phyloP scores from a whole-genome alignment of 805 yeast genomes.

The Kuraishia hungarica region DNA sequence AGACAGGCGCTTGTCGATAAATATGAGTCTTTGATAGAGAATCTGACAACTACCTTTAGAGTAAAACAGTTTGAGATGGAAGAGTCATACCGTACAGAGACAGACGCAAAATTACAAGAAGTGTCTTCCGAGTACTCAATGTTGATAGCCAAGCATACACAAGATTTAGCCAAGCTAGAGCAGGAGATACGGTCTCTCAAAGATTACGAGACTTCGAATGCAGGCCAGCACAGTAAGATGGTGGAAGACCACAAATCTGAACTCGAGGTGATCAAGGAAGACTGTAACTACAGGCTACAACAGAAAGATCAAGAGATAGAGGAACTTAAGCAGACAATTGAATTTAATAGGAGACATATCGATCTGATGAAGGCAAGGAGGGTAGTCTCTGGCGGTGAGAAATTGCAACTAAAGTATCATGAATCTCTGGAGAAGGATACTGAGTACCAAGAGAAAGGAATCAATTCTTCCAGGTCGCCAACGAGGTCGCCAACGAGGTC shows the following conservation, averaged over 20 bases:
- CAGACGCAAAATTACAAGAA: slow-evolving; percentile 21
- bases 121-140: slow-evolving; percentile 23
- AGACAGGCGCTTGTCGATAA: neutral
- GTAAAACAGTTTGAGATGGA: slow-evolving; percentile 3
- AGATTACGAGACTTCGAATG: slow-evolving; percentile 14
- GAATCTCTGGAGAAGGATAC: neutral
- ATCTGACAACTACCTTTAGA: slow-evolving; percentile 1
- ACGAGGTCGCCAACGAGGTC: neutral
- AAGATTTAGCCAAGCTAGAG: neutral
- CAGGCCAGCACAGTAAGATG: neutral
- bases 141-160: slow-evolving; percentile 8
- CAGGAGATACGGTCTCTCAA: slow-evolving; percentile 6
- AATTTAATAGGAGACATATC: slow-evolving; percentile 3
- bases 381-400: neutral
- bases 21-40: slow-evolving; percentile 2
- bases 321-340: slow-evolving; percentile 4
- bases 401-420: neutral
- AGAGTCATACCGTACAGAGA: slow-evolving; percentile 11
- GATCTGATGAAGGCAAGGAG: neutral
- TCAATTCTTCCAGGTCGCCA: no score
- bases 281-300: slow-evolving; percentile 1
- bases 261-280: neutral
- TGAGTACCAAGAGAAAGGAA: neutral
- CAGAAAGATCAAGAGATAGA: slow-evolving; percentile 6
- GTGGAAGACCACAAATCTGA: neutral